These are phyloP conservation scores for Strigomonas culicis DNA, from an alignment of 208 protist genomes.

Conservation along the genomic window DNA sequence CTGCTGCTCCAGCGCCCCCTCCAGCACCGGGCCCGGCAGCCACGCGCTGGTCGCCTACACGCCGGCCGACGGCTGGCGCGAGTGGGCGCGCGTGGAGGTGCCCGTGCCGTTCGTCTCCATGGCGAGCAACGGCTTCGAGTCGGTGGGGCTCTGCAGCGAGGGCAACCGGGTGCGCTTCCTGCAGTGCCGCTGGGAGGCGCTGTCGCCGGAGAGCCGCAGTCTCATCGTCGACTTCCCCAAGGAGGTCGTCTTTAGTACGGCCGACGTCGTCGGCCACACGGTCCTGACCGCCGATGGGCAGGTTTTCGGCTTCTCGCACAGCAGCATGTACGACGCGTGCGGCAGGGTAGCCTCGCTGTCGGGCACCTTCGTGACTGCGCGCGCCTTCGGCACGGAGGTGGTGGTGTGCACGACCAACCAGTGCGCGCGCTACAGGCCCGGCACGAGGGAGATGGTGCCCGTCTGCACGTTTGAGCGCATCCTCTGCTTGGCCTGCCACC, in stretches of 20 bases:
- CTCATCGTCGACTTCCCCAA: too few relatives aligned
- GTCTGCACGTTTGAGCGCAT: constrained; percentile 1
- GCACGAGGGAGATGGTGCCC: background rate
- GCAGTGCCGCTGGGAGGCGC: background rate
- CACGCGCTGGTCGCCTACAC: constrained; percentile 27
- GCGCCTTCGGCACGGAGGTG: background rate
- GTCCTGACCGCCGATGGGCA: background rate
- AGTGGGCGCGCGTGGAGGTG: constrained; percentile 2
- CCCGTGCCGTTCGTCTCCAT: background rate
- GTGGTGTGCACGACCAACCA: background rate
- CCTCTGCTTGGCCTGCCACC: background rate
- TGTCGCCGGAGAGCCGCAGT: background rate
- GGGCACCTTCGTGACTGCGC: background rate
- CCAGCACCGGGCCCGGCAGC: background rate
- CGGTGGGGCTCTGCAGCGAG: background rate
- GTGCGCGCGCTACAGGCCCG: background rate
- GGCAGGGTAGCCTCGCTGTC: background rate
- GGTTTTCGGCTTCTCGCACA: constrained; percentile 1
- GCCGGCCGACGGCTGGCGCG: background rate
- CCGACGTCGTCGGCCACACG: too few relatives aligned
- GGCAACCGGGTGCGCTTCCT: background rate
- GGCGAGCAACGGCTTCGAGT: constrained; percentile 1
- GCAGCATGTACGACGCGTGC: background rate
- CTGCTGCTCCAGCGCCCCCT: background rate
- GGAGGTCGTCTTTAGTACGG: too few relatives aligned